phyloP scores from a whole-genome alignment of 2,329 filamentous ascomycete species.

The Corniculantispora saksenae region DNA sequence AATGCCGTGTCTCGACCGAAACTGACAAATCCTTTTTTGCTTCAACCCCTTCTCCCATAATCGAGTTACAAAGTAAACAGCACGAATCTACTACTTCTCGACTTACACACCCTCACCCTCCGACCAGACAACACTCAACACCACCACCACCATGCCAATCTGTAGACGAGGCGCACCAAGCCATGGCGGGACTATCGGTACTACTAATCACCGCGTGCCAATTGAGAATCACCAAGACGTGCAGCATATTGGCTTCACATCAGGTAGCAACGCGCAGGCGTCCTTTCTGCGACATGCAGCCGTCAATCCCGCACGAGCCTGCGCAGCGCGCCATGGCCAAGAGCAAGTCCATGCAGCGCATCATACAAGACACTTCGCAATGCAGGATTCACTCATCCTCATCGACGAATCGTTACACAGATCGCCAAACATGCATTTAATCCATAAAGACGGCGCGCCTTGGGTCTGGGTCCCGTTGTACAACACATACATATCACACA shows the following conservation, averaged over 20 bases:
- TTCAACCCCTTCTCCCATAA: too few relatives aligned
- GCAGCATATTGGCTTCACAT: too few relatives aligned
- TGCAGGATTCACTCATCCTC: not conserved
- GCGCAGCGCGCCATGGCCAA: too few relatives aligned
- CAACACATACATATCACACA: conserved; percentile 1
- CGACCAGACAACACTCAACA: too few relatives aligned
- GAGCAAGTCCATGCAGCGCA: not conserved
- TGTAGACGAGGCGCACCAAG: not conserved
- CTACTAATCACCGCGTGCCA: not conserved
- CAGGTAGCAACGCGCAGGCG: too few relatives aligned
- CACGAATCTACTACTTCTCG: too few relatives aligned
- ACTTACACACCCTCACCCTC: too few relatives aligned
- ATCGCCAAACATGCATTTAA: not conserved
- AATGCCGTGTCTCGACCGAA: too few relatives aligned
- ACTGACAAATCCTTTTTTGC: too few relatives aligned
- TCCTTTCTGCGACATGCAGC: not conserved
- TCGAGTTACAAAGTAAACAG: too few relatives aligned
- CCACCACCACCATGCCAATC: not conserved
- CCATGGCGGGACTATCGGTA: not conserved
- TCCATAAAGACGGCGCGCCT: not conserved
- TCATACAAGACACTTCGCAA: not conserved
- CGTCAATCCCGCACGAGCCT: not conserved
- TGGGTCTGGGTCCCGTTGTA: conserved; percentile 3
- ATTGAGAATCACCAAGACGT: not conserved
- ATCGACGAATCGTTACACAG: conserved; percentile 2